A percentile compares a stretch with the other conserved stretches of the same genome.
phyloP scores from a whole-genome alignment of 2,329 filamentous ascomycete species.

The Beauveria bassiana region DNA sequence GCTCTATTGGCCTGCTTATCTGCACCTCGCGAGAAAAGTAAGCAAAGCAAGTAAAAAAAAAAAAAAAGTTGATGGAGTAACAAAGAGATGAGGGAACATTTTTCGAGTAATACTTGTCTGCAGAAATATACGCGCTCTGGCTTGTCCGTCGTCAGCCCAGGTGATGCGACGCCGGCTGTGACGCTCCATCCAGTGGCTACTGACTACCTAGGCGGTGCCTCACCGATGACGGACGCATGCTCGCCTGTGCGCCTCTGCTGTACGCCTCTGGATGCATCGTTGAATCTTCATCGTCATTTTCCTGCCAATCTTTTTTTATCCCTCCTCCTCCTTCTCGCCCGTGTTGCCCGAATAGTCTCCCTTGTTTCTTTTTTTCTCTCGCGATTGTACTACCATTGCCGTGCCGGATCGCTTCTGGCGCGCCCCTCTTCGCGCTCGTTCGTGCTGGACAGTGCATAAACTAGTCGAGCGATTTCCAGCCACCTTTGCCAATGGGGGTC shows the following conservation, averaged over 20 bases:
- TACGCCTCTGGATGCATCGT: background rate
- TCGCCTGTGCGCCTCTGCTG: background rate
- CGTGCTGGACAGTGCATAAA: too few species aligned
- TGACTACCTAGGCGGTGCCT: background rate
- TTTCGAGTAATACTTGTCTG: background rate
- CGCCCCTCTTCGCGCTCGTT: background rate
- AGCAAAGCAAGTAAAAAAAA: background rate
- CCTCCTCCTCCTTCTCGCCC: background rate
- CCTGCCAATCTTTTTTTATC: background rate
- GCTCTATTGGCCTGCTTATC: background rate
- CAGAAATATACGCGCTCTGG: background rate
- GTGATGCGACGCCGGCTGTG: background rate
- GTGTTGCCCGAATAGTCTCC: background rate
- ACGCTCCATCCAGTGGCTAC: background rate
- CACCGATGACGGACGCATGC: constrained; percentile 7
- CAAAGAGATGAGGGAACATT: background rate
- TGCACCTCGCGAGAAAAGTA: background rate
- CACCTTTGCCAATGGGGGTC: too few species aligned
- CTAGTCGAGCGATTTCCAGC: too few species aligned
- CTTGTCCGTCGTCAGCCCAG: background rate
- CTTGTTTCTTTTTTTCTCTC: background rate
- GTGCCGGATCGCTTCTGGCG: background rate
- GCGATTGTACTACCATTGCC: background rate
- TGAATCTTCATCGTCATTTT: background rate
- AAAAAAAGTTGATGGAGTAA: background rate